Evolutionary conservation across 176 grass and related monocot genomes (phyloP), one percentile per base, ranked within the genome.

Genomic region (Thalia dealbata): DNA sequence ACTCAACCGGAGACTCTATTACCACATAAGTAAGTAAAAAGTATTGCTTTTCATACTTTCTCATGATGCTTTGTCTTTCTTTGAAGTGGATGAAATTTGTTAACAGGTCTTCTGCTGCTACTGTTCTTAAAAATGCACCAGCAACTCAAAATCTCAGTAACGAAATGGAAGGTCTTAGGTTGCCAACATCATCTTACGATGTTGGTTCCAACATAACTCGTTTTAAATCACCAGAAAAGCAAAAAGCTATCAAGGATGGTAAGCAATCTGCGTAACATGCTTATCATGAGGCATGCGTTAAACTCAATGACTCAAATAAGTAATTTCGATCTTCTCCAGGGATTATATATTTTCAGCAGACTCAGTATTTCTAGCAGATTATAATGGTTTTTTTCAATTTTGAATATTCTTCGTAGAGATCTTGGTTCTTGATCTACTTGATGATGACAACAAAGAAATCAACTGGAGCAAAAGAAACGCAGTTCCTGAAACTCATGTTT

Each of bases 391-490:
- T 3, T 79, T 59, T 58, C 80, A 32, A 63, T 27, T 78, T 59
- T 78, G 18, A 43, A 68, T 75, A 66, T 3, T 81, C 54, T 44
- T 79, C 81, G 75, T 82, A 88, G 89, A 79, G 80, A 80, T 83
- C 52, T 83, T 83, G 78, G 77, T 86, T 55, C 77, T 88, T 73
- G 85, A 81, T 83, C 81, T 91, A 76, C 80, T 85, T 52, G 83
- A 52, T 74, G 84, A 88, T 13, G 85, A 88, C 75, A 83, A 56
- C 28, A 26, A 80, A 65, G 75, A 83, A 63, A 76, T 73, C 75
- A 78, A 70, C 55, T 70, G 67, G 51, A 83, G 42, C 32, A 12
- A 38, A 38, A 38, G 51, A 44, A 76, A 26, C 66, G 78, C 75
- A 79, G 66, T 64, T 78, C 78, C 41, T 76, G 89, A 91, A 79